Percentiles rank a stretch among this genome's conserved stretches.
phyloP scores from a whole-genome alignment of 345 rosid genomes.

The Theobroma cacao region DNA sequence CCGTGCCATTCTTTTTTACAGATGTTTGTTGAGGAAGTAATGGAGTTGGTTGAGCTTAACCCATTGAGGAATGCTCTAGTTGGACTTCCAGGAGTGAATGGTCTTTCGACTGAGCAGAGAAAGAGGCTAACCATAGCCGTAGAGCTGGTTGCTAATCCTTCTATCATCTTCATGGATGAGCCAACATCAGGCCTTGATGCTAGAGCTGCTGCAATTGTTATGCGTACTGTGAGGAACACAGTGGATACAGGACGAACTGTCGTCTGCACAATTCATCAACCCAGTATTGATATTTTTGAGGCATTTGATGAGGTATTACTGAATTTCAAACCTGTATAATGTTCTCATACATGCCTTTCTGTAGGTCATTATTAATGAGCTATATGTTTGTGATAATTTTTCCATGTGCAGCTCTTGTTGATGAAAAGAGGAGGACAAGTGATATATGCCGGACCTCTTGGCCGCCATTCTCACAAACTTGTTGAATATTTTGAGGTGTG shows the following conservation, averaged over 20 bases:
- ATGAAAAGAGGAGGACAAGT: slow-evolving; percentile 82
- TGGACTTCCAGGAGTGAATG: slow-evolving; percentile 55
- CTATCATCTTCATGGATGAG: slow-evolving; percentile 82
- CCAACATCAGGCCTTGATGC: slow-evolving; percentile 87
- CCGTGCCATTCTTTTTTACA: slow-evolving; percentile 8
- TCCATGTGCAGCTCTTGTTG: slow-evolving; percentile 46
- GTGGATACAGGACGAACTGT: slow-evolving; percentile 88
- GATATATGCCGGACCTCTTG: slow-evolving; percentile 65
- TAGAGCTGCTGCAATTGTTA: slow-evolving; percentile 87
- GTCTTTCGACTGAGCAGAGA: slow-evolving; percentile 77
- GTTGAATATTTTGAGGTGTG: slow-evolving; percentile 63
- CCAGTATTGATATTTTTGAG: slow-evolving; percentile 84
- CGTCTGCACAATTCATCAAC: slow-evolving; percentile 92
- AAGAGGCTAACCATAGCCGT: slow-evolving; percentile 77
- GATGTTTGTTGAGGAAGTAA: slow-evolving; percentile 67
- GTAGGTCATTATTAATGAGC: neutral
- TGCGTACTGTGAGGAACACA: slow-evolving; percentile 76
- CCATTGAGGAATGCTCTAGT: slow-evolving; percentile 37
- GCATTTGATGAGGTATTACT: slow-evolving; percentile 67
- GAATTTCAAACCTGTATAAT: neutral
- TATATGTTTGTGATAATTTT: neutral
- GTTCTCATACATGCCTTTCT: neutral
- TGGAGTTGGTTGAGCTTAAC: slow-evolving; percentile 55
- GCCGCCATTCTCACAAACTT: slow-evolving; percentile 56
- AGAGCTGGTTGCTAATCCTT: slow-evolving; percentile 74